Evolutionary conservation across 768 basidiomycete genomes (phyloP), one percentile per base, ranked within the genome.

Genomic region (Daedalea quercina): DNA sequence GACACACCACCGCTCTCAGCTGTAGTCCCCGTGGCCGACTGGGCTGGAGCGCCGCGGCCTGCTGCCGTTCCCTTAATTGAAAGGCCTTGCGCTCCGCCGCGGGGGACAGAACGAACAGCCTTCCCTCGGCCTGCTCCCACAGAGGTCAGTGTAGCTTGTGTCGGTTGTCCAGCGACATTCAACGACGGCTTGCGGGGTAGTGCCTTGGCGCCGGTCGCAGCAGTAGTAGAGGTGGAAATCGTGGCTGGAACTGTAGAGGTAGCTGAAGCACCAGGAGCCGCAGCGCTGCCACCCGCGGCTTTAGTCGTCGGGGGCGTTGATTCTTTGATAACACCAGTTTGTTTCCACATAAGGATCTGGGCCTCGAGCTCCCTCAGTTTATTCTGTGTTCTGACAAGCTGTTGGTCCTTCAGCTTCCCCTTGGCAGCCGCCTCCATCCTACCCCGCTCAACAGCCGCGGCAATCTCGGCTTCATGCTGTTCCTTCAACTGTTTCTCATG

Each of bases 331-430:
- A 76, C 42, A 2, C 82, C 81, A 0, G 71, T 67, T 44, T 76
- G 76, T 57, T 74, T 74, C 77, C 77, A 80, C 54, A 77, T 78
- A 40, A 77, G 65, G 33, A 87, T 77, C 53, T 82, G 79, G 11
- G 74, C 73, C 60, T 90, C 87, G 33, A 88, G 70, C 7, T 85
- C 82, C 69, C 87, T 90, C 47, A 88, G 70, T 52, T 75, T 77
- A 52, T 69, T 70, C 61, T 87, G 80, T 9, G 79, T 71, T 47
- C 73, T 77, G 26, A 81, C 73, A n/a, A 90, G 69, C 57, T 85
- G 85, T 1, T 72, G 69, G 57, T 91, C 88, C 68, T 89, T 90
- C 41, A 90, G 58, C 64, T 84, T 87, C 31, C 69, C 64, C 69
- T 85, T 86, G 22, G 80, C 72, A 1, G 61, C 70, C 47, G 76